Evolutionary conservation across 208 protist species (phyloP).

Genomic region (Leishmania amazonensis): DNA sequence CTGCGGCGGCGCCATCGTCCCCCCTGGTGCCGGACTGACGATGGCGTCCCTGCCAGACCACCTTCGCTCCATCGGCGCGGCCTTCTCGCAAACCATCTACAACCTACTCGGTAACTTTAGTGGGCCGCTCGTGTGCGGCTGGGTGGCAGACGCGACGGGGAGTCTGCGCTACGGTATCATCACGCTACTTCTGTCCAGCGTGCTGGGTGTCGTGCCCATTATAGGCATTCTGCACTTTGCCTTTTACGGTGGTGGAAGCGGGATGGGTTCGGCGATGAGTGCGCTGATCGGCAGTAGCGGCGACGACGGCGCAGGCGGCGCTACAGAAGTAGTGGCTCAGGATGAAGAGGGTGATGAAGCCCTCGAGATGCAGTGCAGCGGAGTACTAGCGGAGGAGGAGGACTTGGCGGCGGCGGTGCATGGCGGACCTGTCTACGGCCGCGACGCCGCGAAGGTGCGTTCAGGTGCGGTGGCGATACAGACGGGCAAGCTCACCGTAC

Average conservation of each 20-base stretch:
- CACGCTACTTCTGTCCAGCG: constrained; percentile 65
- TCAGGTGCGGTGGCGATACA: background rate
- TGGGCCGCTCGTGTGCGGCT: constrained; percentile 86
- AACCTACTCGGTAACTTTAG: constrained; percentile 91
- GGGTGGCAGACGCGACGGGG: constrained; percentile 66
- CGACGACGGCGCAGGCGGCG: background rate
- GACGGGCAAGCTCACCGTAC: background rate
- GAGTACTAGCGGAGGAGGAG: background rate
- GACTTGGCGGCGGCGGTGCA: background rate
- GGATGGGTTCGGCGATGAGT: background rate
- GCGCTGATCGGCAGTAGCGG: constrained; percentile 1
- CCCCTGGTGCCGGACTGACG: constrained; percentile 73
- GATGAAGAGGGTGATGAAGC: background rate
- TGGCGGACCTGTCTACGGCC: background rate
- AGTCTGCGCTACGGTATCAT: constrained; percentile 78
- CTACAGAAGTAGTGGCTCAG: background rate
- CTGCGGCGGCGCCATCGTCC: constrained; percentile 86
- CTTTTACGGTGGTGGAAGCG: constrained; percentile 8
- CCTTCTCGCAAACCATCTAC: constrained; percentile 87
- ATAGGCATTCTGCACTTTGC: constrained; percentile 46
- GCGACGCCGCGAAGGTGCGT: background rate
- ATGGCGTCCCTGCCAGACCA: constrained; percentile 70
- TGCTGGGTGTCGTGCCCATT: constrained; percentile 67
- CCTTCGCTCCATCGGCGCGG: constrained; percentile 64
- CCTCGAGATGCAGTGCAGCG: background rate